Conservation (phyloP, 305 asterid species). For the Caryopteris hybrid region DNA sequence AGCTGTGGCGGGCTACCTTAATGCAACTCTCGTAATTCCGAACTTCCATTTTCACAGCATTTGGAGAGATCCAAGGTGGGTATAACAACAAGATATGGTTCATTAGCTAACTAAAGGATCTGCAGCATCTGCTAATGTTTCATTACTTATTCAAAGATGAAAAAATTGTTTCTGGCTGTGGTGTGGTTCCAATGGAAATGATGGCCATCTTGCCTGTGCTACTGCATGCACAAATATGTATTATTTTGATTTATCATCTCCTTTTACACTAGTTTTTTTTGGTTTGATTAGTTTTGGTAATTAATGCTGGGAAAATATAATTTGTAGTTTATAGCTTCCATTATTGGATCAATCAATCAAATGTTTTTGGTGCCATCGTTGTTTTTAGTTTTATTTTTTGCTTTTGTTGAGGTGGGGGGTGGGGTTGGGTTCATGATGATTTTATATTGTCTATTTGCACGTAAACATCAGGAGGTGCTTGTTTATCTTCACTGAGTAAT, state of each 20-base stretch:
- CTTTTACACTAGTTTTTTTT: conserved; percentile 1
- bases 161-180: background rate
- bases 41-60: conserved; percentile 95
- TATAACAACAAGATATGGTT: background rate
- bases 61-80: conserved; percentile 97
- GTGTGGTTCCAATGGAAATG: background rate
- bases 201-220: background rate
- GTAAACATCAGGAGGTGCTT: background rate
- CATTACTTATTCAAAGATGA: too few species aligned
- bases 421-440: background rate
- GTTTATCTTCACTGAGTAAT: conserved; percentile 4
- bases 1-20: conserved; percentile 96
- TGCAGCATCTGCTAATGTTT: too few species aligned
- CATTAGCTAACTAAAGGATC: conserved; percentile 1
- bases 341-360: background rate
- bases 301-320: background rate
- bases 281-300: background rate
- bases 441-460: conserved; percentile 6
- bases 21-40: conserved; percentile 94
- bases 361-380: background rate
- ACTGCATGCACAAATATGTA: background rate
- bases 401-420: too few species aligned
- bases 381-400: background rate
- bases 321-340: background rate
- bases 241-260: background rate